A percentile compares a stretch with the other conserved stretches of the same genome.
phyloP scores from a whole-genome alignment of 2,329 filamentous ascomycete genomes.

The Alternaria novae-zelandiae region DNA sequence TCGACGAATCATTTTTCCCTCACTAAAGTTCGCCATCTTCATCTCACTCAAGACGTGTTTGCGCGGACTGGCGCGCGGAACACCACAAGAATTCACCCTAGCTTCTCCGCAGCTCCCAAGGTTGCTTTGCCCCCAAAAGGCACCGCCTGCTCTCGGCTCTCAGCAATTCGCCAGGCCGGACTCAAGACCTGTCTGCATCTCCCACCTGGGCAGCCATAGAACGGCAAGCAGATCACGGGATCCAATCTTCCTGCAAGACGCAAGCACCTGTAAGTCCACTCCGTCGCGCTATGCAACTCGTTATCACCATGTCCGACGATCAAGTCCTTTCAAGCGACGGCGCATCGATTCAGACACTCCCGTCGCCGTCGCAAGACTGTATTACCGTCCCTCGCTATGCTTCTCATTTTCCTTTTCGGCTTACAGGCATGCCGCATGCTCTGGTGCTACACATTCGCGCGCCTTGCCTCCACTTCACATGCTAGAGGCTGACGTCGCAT shows the following conservation, averaged over 20 bases:
- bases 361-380: not conserved
- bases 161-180: constrained; percentile 6
- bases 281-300: constrained; percentile 4
- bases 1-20: no score
- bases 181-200: constrained; percentile 20
- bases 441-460: constrained; percentile 6
- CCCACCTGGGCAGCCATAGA: no score
- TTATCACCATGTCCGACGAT: not conserved
- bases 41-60: no score
- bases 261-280: constrained; percentile 11
- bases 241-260: constrained; percentile 38
- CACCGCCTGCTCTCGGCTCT: constrained; percentile 12
- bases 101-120: not conserved
- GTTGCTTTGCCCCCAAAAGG: not conserved
- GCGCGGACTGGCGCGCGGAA: no score
- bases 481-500: constrained; percentile 28
- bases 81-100: not conserved
- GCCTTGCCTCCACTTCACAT: constrained; percentile 21
- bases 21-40: no score
- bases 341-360: not conserved
- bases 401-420: not conserved
- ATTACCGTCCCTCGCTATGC: not conserved
- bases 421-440: not conserved
- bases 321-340: not conserved
- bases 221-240: constrained; percentile 38